phyloP scores from a whole-genome alignment of 306 rosid genomes.

The Acacia acuminata region DNA sequence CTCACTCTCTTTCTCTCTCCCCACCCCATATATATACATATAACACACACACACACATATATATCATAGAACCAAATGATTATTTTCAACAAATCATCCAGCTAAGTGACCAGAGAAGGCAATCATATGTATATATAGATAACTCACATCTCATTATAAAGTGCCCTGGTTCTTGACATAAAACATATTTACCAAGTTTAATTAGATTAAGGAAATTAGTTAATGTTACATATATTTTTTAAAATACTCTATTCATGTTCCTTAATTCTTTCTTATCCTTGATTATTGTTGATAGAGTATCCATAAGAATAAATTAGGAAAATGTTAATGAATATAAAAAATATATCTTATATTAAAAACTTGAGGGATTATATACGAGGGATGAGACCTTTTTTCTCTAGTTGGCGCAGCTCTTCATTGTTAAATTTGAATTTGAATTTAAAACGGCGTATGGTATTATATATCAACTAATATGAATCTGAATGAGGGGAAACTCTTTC shows the following conservation, averaged over 20 bases:
- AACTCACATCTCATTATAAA: neutral
- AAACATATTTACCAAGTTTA: too few relatives aligned
- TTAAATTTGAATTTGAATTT: neutral
- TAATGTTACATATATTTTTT: too few relatives aligned
- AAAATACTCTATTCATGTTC: too few relatives aligned
- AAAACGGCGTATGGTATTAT: neutral
- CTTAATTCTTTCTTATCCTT: too few relatives aligned
- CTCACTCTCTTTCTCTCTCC: neutral
- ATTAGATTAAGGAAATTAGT: too few relatives aligned
- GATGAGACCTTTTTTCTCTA: neutral
- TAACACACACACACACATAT: too few relatives aligned
- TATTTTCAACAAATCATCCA: neutral
- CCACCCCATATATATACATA: neutral
- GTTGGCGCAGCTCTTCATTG: neutral
- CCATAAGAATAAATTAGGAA: too few relatives aligned
- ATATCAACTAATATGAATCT: neutral
- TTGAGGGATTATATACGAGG: too few relatives aligned
- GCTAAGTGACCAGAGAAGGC: neutral
- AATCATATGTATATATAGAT: neutral
- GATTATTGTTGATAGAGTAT: too few relatives aligned
- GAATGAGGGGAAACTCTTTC: neutral
- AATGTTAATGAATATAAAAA: too few relatives aligned
- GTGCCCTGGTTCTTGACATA: too few relatives aligned
- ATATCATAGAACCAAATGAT: neutral
- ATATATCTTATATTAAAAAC: too few relatives aligned